Conservation (phyloP, 179 eudicot genomes). For the Patellifolia procumbens region DNA sequence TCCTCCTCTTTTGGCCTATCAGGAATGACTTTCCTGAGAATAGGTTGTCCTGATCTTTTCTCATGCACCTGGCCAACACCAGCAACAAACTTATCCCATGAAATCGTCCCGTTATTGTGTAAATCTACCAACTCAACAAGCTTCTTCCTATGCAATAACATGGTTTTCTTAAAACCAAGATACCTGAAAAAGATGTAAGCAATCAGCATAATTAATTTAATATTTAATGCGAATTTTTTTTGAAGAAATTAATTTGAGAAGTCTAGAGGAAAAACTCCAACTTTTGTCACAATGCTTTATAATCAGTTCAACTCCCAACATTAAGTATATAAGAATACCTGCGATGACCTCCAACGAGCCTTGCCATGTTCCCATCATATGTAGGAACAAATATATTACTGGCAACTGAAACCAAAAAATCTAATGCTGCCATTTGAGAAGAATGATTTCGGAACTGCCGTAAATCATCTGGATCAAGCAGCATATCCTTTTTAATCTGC, state of each 20-base stretch:
- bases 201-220: neutral
- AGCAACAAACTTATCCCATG: conserved; percentile 69
- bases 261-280: neutral
- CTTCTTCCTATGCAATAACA: conserved; percentile 66
- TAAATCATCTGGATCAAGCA: conserved; percentile 74
- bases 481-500: conserved; percentile 89
- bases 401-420: conserved; percentile 92
- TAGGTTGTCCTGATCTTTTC: conserved; percentile 73
- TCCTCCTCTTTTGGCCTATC: conserved; percentile 98
- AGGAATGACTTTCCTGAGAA: conserved; percentile 52
- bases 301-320: neutral
- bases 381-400: conserved; percentile 80
- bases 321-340: conserved; percentile 47
- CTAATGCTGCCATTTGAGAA: conserved; percentile 99
- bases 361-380: conserved; percentile 98
- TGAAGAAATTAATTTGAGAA: neutral
- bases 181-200: conserved; percentile 58
- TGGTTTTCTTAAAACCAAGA: conserved; percentile 73
- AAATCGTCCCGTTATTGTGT: conserved; percentile 67
- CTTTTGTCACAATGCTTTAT: neutral
- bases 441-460: conserved; percentile 91
- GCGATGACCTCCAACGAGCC: conserved; percentile 95
- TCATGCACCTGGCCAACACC: conserved; percentile 58
- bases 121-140: conserved; percentile 73
- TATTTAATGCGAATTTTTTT: neutral